A percentile compares a stretch with the other conserved stretches of the same genome.
Evolutionary conservation across 164 flowering plant genomes (phyloP).

Genomic region (Vitis labrusca): DNA sequence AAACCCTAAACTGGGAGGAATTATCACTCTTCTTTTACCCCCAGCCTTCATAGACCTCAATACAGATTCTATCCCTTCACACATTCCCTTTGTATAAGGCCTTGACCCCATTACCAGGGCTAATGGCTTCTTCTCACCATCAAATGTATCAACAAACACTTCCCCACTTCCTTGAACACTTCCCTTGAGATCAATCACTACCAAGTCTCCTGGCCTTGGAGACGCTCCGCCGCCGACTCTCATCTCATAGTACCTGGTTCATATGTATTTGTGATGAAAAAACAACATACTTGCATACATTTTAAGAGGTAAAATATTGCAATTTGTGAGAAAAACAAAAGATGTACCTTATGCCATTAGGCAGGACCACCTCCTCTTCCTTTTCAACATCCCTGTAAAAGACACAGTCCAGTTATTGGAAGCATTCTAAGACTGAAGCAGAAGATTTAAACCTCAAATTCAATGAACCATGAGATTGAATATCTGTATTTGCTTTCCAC

Average conservation of each 20-base stretch:
- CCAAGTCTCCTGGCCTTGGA: conserved; percentile 73
- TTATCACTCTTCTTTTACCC: conserved; percentile 69
- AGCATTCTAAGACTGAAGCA: not conserved
- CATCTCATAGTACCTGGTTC: conserved; percentile 64
- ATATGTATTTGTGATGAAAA: not conserved
- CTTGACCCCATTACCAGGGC: conserved; percentile 86
- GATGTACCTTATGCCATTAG: conserved; percentile 76
- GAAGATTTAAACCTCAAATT: not conserved
- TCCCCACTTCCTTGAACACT: conserved; percentile 49
- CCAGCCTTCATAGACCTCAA: conserved; percentile 77
- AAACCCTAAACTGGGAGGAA: conserved; percentile 72
- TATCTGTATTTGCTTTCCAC: no score
- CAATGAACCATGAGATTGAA: no score
- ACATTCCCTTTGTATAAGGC: conserved; percentile 84
- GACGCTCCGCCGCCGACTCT: conserved; percentile 74
- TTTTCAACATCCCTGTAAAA: conserved; percentile 64
- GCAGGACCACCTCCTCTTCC: conserved; percentile 66
- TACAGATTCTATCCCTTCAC: conserved; percentile 83
- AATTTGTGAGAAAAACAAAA: not conserved
- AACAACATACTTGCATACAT: no score
- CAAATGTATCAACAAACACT: conserved; percentile 76
- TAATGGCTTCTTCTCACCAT: conserved; percentile 54
- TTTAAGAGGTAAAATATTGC: not conserved
- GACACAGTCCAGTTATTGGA: not conserved
- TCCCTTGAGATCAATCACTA: conserved; percentile 75